Base-by-base conservation (phyloP, 805 yeast genomes). In the Zygosaccharomyces kombuchaensis region DNA sequence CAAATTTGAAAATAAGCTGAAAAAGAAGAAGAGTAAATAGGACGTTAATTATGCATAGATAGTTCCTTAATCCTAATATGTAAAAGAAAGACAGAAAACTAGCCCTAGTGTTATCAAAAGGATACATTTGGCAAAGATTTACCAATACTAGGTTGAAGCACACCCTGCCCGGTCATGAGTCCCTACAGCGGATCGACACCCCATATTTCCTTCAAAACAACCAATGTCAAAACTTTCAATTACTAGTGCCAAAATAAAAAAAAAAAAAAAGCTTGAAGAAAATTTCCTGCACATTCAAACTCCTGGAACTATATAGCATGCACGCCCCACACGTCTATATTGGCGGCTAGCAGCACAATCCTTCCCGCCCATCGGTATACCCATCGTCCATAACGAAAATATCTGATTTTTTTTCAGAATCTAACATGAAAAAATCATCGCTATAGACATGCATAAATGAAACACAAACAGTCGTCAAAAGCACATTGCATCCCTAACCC, bases 1-100 rank as follows among this genome's bases (percentile, higher is more conserved):
- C 13, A 76, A 74, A 19, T 75, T 78, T 46, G 81, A 76, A 46
- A 85, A 85, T 56, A 83, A 80, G 57, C 59, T 76, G 19, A 82
- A 80, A 58, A 66, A 69, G 46, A 79, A 73, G 58, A 80, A 75
- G 66, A 32, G 41, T 27, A 65, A 56, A 50, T 43, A 45, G 41
- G 12, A 10, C 14, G 4, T n/a, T n/a, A 16, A 21, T 14, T 14
- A 2, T 10, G 14, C 13, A 27, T 13, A 27, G 12, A 17, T 22
- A n/a, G 26, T 36, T 19, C 23, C 6, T 14, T 23, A 29, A 36
- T 13, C 22, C 12, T 22, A 36, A 16, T 22, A 21, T 27, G 16
- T 9, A 22, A 39, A 25, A 25, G 2, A 23, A 25, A 25, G 12
- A 25, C 9, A 25, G 12, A 25, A 25, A 25, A 25, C 21, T 5